Base-by-base conservation (phyloP, 352 stramenopile species). In the Lagenidium giganteum region DNA sequence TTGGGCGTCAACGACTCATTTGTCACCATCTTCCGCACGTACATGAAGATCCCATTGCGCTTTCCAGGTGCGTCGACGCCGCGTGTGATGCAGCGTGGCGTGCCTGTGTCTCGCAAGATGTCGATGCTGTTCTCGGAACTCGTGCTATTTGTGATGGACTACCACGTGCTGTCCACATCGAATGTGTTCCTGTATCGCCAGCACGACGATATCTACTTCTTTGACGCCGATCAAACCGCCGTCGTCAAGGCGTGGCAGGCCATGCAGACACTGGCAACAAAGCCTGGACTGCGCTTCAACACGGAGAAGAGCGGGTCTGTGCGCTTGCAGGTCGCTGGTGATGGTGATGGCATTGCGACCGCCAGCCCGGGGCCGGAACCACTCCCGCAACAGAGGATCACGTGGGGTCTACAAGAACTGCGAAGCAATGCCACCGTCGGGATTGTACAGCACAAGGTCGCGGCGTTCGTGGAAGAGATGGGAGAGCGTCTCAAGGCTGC, bases 141-240 rank as follows among this genome's bases (percentile, higher is more conserved):
- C 8, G 29, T 72, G 50, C 43, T 79, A 24, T 79, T 79, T 30
- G 50, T 60, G 24, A 63, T 79, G 53, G 67, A 79, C 56, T 79
- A 67, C 26, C 20, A 54, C 3, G 67, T 79, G 21, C 51, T 62
- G 2, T 51, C 51, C 11, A 53, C 54, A 13, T 48, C 62, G 11
- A 54, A 29, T 9, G 43, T 73, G 20, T 57, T 60, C 41, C 26
- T 75, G 22, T 73, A 65, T 18, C 67, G 67, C 3, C 66, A 55
- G 16, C 67, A 75, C 40, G 67, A 79, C 36, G 61, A 72, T 32
- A 79, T 79, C 50, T 70, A 55, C 51, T 63, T 79, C 49, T 75
- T 68, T 32, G 51, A 68, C 21, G 32, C 42, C 5, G 51, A 69
- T 23, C 56, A 58, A 30, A 14, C 22, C n/a, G 65, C 60, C 20